Evolutionary conservation across 169 alveolate genomes (phyloP), one percentile per base, ranked within the genome.

Genomic region (Neospora caninum): DNA sequence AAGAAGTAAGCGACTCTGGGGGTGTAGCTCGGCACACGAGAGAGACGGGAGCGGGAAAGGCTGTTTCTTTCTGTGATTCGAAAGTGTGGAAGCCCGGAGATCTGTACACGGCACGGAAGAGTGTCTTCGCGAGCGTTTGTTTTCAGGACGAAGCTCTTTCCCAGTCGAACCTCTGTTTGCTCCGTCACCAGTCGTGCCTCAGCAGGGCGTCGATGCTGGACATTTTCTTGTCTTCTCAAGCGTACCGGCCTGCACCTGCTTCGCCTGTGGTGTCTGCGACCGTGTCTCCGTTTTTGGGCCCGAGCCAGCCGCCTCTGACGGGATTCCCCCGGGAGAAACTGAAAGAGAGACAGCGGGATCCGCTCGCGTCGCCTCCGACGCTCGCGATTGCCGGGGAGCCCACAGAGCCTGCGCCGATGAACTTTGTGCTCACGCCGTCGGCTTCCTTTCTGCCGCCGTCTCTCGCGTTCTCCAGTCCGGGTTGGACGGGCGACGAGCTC

Each of bases 81-180:
- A 22, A 70, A 20, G 73, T 64, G 73, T 20, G 73, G 18, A 27
- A 20, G 73, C 73, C n/a, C 27, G 73, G 18, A 64, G n/a, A 27
- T 64, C n/a, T n/a, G n/a, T n/a, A n/a, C n/a, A n/a, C n/a, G n/a
- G n/a, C n/a, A n/a, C n/a, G n/a, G n/a, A n/a, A n/a, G n/a, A n/a
- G n/a, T n/a, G 27, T 70, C 42, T 34, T 70, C 39, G 42, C 42
- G 38, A 7, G 34, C 25, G 83, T 34, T n/a, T 78, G 2, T 78
- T 78, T n/a, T 78, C 86, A 78, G 86, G 86, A 78, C 45, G 86
- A 78, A 16, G 86, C 86, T 18, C 86, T 78, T 43, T 78, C 86
- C 29, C 86, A 78, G 45, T 78, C 86, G 49, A 38, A 78, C 20
- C 86, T 78, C 4, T n/a, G 86, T n/a, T n/a, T 78, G 1, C 86